Conservation (phyloP, 805 yeast species). For the Saturnispora bothae region DNA sequence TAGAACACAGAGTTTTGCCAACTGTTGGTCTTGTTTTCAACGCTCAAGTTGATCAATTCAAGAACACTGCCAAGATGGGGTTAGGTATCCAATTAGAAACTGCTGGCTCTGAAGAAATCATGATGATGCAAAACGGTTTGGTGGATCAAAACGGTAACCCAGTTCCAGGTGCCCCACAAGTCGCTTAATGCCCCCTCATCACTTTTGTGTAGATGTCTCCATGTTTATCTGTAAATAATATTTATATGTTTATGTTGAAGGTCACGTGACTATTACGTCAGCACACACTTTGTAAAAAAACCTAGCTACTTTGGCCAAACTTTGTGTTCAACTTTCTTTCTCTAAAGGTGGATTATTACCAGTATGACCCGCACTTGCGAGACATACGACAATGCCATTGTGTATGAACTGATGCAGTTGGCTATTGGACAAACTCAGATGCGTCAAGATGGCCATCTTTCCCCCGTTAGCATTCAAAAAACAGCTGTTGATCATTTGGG, state of each 20-base stretch:
- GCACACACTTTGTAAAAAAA: too few relatives aligned
- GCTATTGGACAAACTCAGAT: background rate
- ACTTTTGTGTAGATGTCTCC: too few relatives aligned
- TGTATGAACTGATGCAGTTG: conserved; percentile 1
- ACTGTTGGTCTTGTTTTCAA: conserved; percentile 75
- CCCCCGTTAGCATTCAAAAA: conserved; percentile 3
- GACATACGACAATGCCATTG: background rate
- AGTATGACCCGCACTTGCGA: background rate
- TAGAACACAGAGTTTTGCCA: conserved; percentile 91
- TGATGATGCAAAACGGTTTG: conserved; percentile 84
- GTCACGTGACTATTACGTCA: too few relatives aligned
- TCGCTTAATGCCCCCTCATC: too few relatives aligned
- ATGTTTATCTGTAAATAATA: too few relatives aligned
- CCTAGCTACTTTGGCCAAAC: too few relatives aligned
- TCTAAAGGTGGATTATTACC: too few relatives aligned
- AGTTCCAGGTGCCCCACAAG: conserved; percentile 73
- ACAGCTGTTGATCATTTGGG: conserved; percentile 32
- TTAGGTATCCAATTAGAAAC: conserved; percentile 93
- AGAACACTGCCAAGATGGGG: conserved; percentile 73
- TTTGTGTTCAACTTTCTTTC: too few relatives aligned
- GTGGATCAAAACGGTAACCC: conserved; percentile 80
- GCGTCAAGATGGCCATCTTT: background rate
- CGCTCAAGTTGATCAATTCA: conserved; percentile 87
- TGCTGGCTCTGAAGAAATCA: conserved; percentile 86
- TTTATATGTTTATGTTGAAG: too few relatives aligned